A percentile compares a stretch with the other conserved stretches of the same genome.
These are phyloP conservation scores for Thymus mandschuricus DNA, from an alignment of 257 asterid species.

Conservation along the genomic window DNA sequence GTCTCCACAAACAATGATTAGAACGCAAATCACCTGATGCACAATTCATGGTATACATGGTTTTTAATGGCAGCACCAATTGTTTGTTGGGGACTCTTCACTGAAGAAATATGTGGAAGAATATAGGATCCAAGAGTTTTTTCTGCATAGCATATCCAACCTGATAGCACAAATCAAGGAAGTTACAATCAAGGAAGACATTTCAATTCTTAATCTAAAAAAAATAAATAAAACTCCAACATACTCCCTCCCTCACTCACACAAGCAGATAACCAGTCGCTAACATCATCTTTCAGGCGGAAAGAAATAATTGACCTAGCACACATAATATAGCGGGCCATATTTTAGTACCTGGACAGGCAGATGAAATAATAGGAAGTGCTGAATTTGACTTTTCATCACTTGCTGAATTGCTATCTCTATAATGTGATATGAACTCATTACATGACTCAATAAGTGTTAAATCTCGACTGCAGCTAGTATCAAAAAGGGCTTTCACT, in stretches of 20 bases:
- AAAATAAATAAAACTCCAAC: background rate
- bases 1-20: slow-evolving; percentile 2
- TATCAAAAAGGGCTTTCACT: slow-evolving; percentile 88
- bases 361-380: slow-evolving; percentile 90
- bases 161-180: slow-evolving; percentile 49
- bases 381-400: slow-evolving; percentile 46
- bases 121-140: slow-evolving; percentile 92
- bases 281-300: background rate
- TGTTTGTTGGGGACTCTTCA: slow-evolving; percentile 96
- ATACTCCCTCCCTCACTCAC: background rate
- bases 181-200: slow-evolving; percentile 18
- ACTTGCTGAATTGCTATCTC: slow-evolving; percentile 43
- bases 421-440: slow-evolving; percentile 80
- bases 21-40: slow-evolving; percentile 56
- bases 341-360: slow-evolving; percentile 82
- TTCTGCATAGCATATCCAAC: slow-evolving; percentile 99
- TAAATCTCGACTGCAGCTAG: slow-evolving; percentile 91
- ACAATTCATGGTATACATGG: slow-evolving; percentile 57
- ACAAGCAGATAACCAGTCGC: background rate
- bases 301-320: background rate
- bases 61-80: slow-evolving; percentile 85
- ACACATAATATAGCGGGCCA: background rate
- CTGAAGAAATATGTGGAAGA: slow-evolving; percentile 93
- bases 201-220: background rate
- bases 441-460: slow-evolving; percentile 88